Evolutionary conservation across 495 filamentous ascomycete species (phyloP), one percentile per base, ranked within the genome.

Genomic region (Penicillium antarcticum): DNA sequence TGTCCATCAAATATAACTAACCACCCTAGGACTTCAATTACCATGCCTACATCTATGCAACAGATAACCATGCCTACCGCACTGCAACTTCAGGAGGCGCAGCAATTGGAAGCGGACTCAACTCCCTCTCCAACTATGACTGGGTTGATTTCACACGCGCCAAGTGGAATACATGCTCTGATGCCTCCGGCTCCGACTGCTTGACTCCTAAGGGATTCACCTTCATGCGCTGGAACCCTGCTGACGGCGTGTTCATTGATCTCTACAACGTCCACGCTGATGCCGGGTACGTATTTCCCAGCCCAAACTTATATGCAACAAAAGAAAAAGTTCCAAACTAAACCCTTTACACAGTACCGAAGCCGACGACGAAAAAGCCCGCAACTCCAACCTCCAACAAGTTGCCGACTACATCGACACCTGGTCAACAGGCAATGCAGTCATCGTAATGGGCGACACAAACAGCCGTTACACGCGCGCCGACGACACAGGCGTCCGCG

Each of bases 161-260:
- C 21, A 80, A 81, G 43, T 87, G 84, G 84, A 58, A 66, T 14
- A 71, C 53, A 0, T 87, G 83, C 65, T 78, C 74, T 31, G 64
- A 80, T 61, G 73, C 70, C 1, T 78, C 75, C 4, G 75, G 70
- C 0, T 42, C 53, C 4, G 83, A 87, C 55, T 87, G 84, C 56
- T 60, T 85, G 34, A 85, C 82, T 8, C 83, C 82, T 11, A 87
- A 87, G 61, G 84, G 83, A 3, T 84, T 82, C 56, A 82, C 81
- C 0, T 79, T 80, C 42, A 84, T 84, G 81, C 74, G 80, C 7
- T 61, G 73, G 31, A 55, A 68, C 23, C 40, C 80, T 23, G 69
- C 68, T 7, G 69, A 69, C 0, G 75, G 70, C 11, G 68, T 78
- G 11, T 84, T 79, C 48, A 62, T 80, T 18, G 81, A 85, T 54